Conservation (phyloP, 345 rosid species). For the Gossypium stocksii region DNA sequence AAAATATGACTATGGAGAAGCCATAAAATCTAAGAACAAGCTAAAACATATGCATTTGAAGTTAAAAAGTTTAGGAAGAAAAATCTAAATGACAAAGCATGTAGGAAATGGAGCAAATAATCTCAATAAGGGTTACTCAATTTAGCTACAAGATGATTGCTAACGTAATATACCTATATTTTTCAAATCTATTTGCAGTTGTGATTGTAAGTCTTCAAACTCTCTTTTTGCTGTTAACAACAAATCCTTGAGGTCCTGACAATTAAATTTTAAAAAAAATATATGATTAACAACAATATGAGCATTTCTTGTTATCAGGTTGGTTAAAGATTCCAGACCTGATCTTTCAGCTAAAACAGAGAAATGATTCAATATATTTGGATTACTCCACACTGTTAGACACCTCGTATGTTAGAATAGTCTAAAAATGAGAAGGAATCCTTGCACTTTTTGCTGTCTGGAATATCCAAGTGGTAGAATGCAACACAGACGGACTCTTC, state of each 20-base stretch:
- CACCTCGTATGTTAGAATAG: neutral
- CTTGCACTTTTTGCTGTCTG: neutral
- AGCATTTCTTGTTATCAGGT: neutral
- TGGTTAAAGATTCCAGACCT: neutral
- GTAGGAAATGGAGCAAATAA: neutral
- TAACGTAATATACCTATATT: slow-evolving; percentile 46
- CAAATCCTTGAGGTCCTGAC: slow-evolving; percentile 69
- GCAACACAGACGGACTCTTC: no score
- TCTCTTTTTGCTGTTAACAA: slow-evolving; percentile 53
- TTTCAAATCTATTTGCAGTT: slow-evolving; percentile 57
- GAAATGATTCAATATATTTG: neutral
- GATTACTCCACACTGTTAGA: neutral
- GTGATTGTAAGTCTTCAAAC: slow-evolving; percentile 56
- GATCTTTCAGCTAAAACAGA: neutral
- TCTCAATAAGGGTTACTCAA: neutral
- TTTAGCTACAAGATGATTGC: neutral
- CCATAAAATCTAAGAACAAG: neutral
- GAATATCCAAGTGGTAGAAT: neutral
- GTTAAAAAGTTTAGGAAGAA: neutral
- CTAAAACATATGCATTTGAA: no score
- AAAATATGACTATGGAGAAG: neutral
- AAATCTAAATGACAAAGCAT: neutral
- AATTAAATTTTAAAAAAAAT: neutral
- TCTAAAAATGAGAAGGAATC: neutral
- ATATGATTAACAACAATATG: neutral